Evolutionary conservation across 176 grass and related monocot species (phyloP), one percentile per base, ranked within the genome.

Genomic region (Alopecurus myosuroides): DNA sequence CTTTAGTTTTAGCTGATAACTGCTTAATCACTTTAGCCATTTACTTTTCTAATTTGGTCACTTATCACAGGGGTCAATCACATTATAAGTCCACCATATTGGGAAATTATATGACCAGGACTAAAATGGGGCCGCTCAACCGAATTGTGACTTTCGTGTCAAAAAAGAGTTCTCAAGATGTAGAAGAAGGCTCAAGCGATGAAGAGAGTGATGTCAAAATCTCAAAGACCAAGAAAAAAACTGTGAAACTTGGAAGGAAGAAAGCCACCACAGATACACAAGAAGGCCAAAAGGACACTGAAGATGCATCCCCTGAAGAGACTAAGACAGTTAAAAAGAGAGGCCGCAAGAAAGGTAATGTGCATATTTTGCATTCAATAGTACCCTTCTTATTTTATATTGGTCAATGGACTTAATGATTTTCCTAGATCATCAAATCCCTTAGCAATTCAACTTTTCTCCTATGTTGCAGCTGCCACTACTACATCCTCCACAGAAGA

Each of bases 291-390:
- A 79, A 61, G 61, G 45, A 11, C 45, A 70, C 62, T 26, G 69
- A 66, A 77, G 58, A 20, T 78, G 81, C 37, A 71, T 77, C 90
- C 72, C 15, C 84, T 82, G 70, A 89, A 84, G 87, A 93, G 40
- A 29, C 86, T 72, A 88, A 91, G 52, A 79, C 31, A 53, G 81
- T 74, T 11, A 85, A 82, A 76, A 87, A 71, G 82, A 89, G 82
- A 85, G 58, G 50, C 20, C 81, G 69, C 11, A 92, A 91, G 66
- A 90, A 94, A 92, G 92, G 92, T 94, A 94, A 49, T n/a, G 0
- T 64, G 36, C 11, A 73, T 56, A 50, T 77, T 50, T 79, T 74
- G 13, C 73, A 78, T 41, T 83, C 19, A 78, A n/a, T 5, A 77
- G 23, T n/a, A 26, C 9, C 9, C 49, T 69, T 81, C 19, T 22